Evolutionary conservation across 768 basidiomycete genomes (phyloP).

Genomic region (Pholiota conissans): DNA sequence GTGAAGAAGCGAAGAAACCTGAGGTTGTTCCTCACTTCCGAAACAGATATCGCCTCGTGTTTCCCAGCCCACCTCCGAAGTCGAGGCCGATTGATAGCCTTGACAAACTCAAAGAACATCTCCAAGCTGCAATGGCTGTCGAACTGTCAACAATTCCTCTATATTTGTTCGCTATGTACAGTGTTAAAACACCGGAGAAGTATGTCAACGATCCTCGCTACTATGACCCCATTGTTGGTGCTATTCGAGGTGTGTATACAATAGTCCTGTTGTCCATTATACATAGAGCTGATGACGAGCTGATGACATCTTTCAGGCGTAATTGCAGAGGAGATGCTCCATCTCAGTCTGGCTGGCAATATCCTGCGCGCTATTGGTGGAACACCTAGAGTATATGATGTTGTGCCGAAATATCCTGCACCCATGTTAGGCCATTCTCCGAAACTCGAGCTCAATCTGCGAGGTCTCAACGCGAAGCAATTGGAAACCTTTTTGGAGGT

Average conservation of each 20-base stretch:
- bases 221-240: conserved; percentile 11
- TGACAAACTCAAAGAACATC: conserved; percentile 16
- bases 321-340: conserved; percentile 27
- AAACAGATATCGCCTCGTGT: background rate
- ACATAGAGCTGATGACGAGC: background rate
- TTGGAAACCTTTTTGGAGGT: conserved; percentile 15
- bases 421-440: conserved; percentile 19
- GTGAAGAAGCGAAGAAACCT: background rate
- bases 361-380: conserved; percentile 21
- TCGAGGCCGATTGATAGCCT: conserved; percentile 8
- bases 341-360: conserved; percentile 26
- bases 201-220: conserved; percentile 14
- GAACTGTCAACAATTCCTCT: conserved; percentile 27
- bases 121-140: conserved; percentile 23
- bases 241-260: conserved; percentile 10
- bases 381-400: conserved; percentile 20
- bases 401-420: conserved; percentile 21
- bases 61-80: conserved; percentile 7
- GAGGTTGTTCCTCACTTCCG: background rate
- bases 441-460: conserved; percentile 13
- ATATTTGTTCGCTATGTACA: conserved; percentile 26
- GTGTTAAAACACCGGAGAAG: conserved; percentile 18
- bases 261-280: background rate
- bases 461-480: conserved; percentile 8
- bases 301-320: conserved; percentile 15